These are phyloP conservation scores for Beauveria brongniartii DNA, from an alignment of 2,329 filamentous ascomycete species.

Conservation along the genomic window DNA sequence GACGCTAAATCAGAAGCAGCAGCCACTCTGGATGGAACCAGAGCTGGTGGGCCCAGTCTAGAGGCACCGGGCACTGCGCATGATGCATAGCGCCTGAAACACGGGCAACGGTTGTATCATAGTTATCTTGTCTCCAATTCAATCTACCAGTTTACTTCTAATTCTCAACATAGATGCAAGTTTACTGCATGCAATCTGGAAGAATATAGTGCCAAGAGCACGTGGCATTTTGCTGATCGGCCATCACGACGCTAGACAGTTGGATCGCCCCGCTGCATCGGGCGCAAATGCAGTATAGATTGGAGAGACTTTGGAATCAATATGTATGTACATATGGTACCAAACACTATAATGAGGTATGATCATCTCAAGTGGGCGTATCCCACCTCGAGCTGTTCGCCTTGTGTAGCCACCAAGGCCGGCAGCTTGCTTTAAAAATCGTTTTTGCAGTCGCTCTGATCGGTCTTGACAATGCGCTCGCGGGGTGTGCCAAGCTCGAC, in stretches of 20 bases:
- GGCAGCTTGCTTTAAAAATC: not conserved
- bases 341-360: not conserved
- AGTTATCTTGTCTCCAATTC: not conserved
- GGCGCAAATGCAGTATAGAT: not conserved
- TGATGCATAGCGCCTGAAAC: not conserved
- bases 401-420: not conserved
- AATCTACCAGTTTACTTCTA: not conserved
- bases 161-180: no score
- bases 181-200: not conserved
- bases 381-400: no score
- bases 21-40: not conserved
- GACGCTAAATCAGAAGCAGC: not conserved
- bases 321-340: not conserved
- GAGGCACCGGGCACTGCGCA: not conserved
- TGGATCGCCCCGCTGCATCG: slow-evolving; percentile 9
- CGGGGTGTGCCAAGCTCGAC: slow-evolving; percentile 19
- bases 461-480: slow-evolving; percentile 20
- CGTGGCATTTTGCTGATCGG: not conserved
- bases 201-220: not conserved
- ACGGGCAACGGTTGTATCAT: not conserved
- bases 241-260: not conserved
- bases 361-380: no score
- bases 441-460: slow-evolving; percentile 18
- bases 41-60: not conserved
- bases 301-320: not conserved